phyloP scores from a whole-genome alignment of 768 basidiomycete species.

The Leccinum olivaceopallidum region DNA sequence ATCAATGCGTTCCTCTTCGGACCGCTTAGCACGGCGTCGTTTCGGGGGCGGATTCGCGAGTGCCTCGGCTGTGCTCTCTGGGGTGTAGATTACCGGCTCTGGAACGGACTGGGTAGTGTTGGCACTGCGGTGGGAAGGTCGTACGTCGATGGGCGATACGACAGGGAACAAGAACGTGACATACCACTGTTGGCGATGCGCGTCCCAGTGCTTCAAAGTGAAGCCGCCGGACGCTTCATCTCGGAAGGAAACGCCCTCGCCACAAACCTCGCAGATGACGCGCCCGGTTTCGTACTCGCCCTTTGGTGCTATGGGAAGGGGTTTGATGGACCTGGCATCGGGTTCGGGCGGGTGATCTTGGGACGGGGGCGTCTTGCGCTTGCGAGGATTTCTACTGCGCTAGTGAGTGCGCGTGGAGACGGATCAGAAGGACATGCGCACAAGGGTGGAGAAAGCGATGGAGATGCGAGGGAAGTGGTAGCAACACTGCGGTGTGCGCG shows the following conservation, averaged over 20 bases:
- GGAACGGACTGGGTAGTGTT: constrained; percentile 34
- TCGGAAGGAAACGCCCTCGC: constrained; percentile 61
- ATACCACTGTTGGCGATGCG: constrained; percentile 62
- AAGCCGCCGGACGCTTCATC: constrained; percentile 64
- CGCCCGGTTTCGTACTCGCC: constrained; percentile 67
- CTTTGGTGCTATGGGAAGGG: constrained; percentile 25
- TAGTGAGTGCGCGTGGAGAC: constrained; percentile 15
- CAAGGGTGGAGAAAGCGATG: constrained; percentile 17
- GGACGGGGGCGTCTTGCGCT: constrained; percentile 39
- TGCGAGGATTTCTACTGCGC: constrained; percentile 36
- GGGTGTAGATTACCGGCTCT: constrained; percentile 44
- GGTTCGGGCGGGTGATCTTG: constrained; percentile 20
- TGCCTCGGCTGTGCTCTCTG: constrained; percentile 41
- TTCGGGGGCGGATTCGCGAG: constrained; percentile 55
- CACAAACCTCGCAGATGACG: constrained; percentile 67
- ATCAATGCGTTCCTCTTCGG: constrained; percentile 75
- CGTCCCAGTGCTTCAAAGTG: constrained; percentile 69
- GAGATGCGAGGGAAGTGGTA: constrained; percentile 13
- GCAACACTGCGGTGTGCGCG: constrained; percentile 13
- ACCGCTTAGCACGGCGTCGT: constrained; percentile 71
- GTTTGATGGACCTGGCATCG: constrained; percentile 11
- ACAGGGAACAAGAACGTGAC: constrained; percentile 22
- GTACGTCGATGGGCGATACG: constrained; percentile 9
- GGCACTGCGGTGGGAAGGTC: constrained; percentile 20
- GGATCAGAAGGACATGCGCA: constrained; percentile 24